Evolutionary conservation across 345 rosid species (phyloP), one percentile per base, ranked within the genome.

Genomic region (Linum usitatissimum): DNA sequence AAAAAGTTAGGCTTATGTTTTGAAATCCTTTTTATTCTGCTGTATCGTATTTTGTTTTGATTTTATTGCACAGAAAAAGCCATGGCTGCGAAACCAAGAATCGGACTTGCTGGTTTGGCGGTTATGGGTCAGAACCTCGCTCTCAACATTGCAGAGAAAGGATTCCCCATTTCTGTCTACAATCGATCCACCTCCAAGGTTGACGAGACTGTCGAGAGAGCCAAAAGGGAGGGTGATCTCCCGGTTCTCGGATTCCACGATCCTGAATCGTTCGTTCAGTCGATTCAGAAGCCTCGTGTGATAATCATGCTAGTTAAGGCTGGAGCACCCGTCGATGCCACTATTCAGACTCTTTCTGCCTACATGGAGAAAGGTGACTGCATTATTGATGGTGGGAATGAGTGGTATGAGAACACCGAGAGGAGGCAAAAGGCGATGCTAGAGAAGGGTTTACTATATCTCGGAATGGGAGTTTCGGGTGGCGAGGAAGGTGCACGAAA

Each of bases 111-210:
- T 66, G 98, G 95, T 70, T 79, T 92, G 1, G 98, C 98, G 19
- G 98, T 88, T 62, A 92, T 92, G 98, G 98, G 98, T 70, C 98
- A 92, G 75, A 91, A 91, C 75, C 76, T 88, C 38, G 96, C 96
- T 53, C 90, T 91, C 69, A 91, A 88, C 79, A 88, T 91, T 45
- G 97, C 97, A 0, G 85, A 84, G 75, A 91, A 91, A 84, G 97
- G 97, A 69, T 91, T 91, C 69, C 85, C 96, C 23, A 92, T 92
- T 78, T 92, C 98, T 53, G 95, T 92, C 63, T 92, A 89, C 72
- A 92, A 92, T 71, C 75, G 98, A 67, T 80, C 96, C 5, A 79
- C 95, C 65, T 86, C 93, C 65, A 88, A 86, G 77, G 96, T 86
- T 19, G 95, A 89, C 15, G 98, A 88, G 70, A 84, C 96, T 18